A percentile compares a stretch with the other conserved stretches of the same genome.
Evolutionary conservation across 2,329 filamentous ascomycete species (phyloP).

Genomic region (Neocucurbitaria cava): DNA sequence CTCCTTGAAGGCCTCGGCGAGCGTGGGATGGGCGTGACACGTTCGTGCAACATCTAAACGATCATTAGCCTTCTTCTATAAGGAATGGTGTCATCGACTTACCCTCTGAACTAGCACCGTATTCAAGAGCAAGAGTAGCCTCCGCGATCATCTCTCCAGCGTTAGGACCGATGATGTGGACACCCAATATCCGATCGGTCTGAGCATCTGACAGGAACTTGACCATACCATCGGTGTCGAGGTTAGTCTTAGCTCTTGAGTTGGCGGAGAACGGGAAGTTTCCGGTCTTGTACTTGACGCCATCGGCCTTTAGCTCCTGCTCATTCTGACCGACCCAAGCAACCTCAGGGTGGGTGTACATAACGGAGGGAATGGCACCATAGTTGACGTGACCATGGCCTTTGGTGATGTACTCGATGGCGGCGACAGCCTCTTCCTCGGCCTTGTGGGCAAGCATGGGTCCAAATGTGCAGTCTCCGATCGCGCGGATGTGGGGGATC

Average conservation of each 20-base stretch:
- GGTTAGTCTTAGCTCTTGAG: slow-evolving; percentile 97
- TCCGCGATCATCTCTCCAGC: slow-evolving; percentile 99
- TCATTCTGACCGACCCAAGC: slow-evolving; percentile 99
- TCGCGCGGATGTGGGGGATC: slow-evolving; percentile 93
- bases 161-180: slow-evolving; percentile 95
- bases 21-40: slow-evolving; percentile 94
- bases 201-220: slow-evolving; percentile 97
- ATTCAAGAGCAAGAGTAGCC: slow-evolving; percentile 92
- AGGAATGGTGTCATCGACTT: slow-evolving; percentile 60
- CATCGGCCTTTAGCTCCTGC: slow-evolving; percentile 88
- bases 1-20: slow-evolving; percentile 99
- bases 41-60: slow-evolving; percentile 65
- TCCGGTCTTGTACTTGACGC: slow-evolving; percentile 90
- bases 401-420: slow-evolving; percentile 97
- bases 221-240: slow-evolving; percentile 93
- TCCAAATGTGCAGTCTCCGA: slow-evolving; percentile 95
- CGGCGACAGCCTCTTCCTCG: slow-evolving; percentile 95
- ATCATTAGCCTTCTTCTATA: slow-evolving; percentile 19
- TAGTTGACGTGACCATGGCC: slow-evolving; percentile 99
- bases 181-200: slow-evolving; percentile 92
- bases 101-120: slow-evolving; percentile 90
- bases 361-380: slow-evolving; percentile 94
- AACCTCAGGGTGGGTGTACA: slow-evolving; percentile 99
- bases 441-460: slow-evolving; percentile 99
- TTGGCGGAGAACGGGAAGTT: slow-evolving; percentile 98